These are phyloP conservation scores for Coffea eugenioides DNA, from an alignment of 257 asterid species.

Conservation along the genomic window DNA sequence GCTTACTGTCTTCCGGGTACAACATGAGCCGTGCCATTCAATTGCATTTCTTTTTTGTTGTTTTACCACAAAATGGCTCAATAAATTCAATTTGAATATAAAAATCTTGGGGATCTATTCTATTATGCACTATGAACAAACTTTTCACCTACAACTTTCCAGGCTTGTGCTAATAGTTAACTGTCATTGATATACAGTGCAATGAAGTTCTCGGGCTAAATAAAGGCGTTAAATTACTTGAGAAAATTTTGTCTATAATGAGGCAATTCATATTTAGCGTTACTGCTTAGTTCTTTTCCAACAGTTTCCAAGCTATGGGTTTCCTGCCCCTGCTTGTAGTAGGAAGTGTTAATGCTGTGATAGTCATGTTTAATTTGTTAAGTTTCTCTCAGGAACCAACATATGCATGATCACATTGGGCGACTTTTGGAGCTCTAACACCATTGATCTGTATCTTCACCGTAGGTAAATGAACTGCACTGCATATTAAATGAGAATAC, in stretches of 20 bases:
- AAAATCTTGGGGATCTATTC: neutral
- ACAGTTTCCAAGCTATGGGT: neutral
- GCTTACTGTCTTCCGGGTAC: conserved; percentile 82
- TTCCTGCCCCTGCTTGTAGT: neutral
- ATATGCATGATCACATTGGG: conserved; percentile 84
- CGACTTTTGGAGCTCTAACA: conserved; percentile 88
- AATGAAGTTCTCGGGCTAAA: neutral
- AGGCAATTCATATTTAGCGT: neutral
- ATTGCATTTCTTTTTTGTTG: neutral
- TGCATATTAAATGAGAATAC: neutral
- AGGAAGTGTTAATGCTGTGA: neutral
- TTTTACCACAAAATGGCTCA: neutral
- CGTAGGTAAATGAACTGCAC: conserved; percentile 48
- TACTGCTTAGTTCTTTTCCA: neutral
- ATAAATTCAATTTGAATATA: neutral
- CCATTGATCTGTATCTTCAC: conserved; percentile 91
- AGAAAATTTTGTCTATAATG: neutral
- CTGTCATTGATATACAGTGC: neutral
- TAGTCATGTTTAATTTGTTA: neutral
- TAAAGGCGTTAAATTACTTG: neutral
- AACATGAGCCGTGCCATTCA: neutral
- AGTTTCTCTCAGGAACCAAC: conserved; percentile 60
- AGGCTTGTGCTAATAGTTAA: neutral
- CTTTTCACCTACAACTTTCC: neutral
- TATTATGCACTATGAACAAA: neutral